Conservation (phyloP, 2,329 filamentous ascomycete genomes). For the Cryphonectria carpinicola region DNA sequence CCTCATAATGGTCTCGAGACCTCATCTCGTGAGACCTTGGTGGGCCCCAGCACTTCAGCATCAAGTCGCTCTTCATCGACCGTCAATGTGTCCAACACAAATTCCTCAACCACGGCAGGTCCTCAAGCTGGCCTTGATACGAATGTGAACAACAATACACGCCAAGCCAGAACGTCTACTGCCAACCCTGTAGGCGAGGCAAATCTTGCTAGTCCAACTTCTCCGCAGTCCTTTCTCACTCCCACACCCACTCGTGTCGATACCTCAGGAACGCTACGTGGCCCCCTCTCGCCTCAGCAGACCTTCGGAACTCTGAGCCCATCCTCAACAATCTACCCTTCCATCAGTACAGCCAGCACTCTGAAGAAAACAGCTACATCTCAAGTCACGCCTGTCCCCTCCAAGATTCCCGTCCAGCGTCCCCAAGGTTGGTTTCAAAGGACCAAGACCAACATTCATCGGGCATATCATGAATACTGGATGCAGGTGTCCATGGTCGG, state of each 20-base stretch:
- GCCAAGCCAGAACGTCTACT: neutral
- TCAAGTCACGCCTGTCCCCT: neutral
- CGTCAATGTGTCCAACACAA: neutral
- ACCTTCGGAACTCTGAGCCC: neutral
- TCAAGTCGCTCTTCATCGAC: neutral
- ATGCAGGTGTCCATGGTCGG: slow-evolving; percentile 25
- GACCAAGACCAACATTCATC: neutral
- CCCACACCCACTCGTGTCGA: slow-evolving; percentile 1
- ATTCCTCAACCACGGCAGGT: neutral
- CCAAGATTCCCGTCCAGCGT: neutral
- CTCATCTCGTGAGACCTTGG: neutral
- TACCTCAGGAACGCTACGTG: neutral
- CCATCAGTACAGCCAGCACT: neutral
- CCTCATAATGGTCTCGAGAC: neutral
- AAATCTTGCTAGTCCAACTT: neutral
- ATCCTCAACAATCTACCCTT: slow-evolving; percentile 9
- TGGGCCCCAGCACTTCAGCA: neutral
- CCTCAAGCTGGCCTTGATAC: neutral
- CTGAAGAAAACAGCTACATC: slow-evolving; percentile 1
- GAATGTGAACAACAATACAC: neutral
- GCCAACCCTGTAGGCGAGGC: neutral
- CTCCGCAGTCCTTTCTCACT: neutral
- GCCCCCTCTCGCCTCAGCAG: neutral
- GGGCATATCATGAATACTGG: neutral
- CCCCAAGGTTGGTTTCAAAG: neutral